Base-by-base conservation (phyloP, 1,284 basidiomycete species). In the Sutorius eximius region DNA sequence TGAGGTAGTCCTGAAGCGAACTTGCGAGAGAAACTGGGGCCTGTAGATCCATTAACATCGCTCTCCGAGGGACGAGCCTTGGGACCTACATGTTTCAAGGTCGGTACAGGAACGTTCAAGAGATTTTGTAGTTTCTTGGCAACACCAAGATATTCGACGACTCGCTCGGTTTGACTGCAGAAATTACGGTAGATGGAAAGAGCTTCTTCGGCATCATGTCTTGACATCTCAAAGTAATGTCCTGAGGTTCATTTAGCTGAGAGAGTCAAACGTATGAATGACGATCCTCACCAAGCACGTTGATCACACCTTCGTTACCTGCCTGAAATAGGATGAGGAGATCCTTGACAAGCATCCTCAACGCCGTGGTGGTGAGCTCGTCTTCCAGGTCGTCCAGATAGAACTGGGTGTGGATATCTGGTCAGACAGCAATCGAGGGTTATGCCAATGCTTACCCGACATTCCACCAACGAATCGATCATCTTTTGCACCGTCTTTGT, bases 221-320 rank as follows among this genome's bases (percentile, higher is more conserved):
- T 89, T 4, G 94, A 93, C 97, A 99, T 99, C 69, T 98, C 96
- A 68, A 99, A 98, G 74, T 98, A 99, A 74, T 97, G 91, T 69
- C 98, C 97, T 92, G 61, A n/a, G 33, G 42, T 52, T 42, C 49
- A 27, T 51, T 68, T 10, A 70, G 53, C 50, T 58, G 44, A 18
- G 46, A 32, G 29, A 51, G 49, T 13, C 2, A 5, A 44, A 4
- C n/a, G 6, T 16, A 43, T 29, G 9, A 18, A 33, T 29, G 30
- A 20, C 8, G n/a, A 32, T 38, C 59, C 72, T 57, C 57, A 93
- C 92, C 92, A 48, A 97, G 81, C 36, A 98, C 87, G 70, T 98
- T 99, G 75, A 98, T 97, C 46, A 98, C 93, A 53, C 96, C 96
- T 69, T 99, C 96, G 66, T 99, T 99, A 57, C 94, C 90, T 3